Evolutionary conservation across 2,329 filamentous ascomycete genomes (phyloP).

Genomic region (Stemphylium vesicarium): DNA sequence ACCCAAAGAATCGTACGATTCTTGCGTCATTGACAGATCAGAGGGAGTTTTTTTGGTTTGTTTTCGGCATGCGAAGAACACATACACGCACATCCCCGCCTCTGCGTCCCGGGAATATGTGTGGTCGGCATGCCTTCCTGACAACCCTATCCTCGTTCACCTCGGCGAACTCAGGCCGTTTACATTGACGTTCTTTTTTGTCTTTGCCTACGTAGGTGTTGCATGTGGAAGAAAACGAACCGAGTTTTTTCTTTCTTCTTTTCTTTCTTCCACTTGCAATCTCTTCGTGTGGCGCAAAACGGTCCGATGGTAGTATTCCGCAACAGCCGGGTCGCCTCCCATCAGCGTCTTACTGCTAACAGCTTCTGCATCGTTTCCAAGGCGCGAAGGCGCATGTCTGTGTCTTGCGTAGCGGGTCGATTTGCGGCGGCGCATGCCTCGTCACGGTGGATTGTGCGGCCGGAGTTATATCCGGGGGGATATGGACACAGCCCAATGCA

Average conservation of each 20-base stretch:
- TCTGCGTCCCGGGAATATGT: background rate
- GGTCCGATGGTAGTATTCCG: background rate
- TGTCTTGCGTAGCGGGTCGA: no score
- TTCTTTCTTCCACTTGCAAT: background rate
- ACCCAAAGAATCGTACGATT: background rate
- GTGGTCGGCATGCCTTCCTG: conserved; percentile 1
- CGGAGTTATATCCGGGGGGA: background rate
- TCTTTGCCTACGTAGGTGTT: no score
- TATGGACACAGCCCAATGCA: no score
- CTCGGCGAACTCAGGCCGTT: background rate
- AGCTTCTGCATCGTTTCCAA: no score
- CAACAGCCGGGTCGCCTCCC: no score
- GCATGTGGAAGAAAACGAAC: no score
- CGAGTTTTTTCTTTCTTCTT: background rate
- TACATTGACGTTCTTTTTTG: no score
- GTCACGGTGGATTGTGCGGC: background rate
- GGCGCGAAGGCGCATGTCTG: no score
- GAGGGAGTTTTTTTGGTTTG: no score
- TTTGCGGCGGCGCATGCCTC: no score
- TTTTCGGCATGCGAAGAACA: background rate
- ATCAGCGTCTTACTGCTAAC: no score
- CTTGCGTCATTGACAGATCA: background rate
- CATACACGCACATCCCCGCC: background rate
- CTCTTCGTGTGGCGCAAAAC: background rate
- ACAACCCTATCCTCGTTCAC: background rate